These are phyloP conservation scores for Penicillium capsulatum DNA, from an alignment of 2,329 filamentous ascomycete species.

Conservation along the genomic window DNA sequence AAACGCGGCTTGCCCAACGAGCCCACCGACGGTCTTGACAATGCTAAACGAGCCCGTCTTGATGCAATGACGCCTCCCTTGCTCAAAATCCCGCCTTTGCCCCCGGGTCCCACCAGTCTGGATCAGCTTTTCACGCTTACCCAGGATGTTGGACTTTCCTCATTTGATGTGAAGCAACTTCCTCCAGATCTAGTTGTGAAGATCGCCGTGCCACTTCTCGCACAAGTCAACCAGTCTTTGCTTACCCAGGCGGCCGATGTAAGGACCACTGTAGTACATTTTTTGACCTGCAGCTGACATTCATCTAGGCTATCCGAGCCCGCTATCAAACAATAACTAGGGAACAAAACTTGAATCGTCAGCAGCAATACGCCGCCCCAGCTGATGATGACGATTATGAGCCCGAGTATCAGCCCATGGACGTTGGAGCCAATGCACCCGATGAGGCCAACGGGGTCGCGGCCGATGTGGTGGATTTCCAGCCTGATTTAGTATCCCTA, in stretches of 20 bases:
- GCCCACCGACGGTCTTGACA: constrained; percentile 67
- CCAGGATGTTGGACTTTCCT: constrained; percentile 65
- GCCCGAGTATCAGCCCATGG: constrained; percentile 73
- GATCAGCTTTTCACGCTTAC: constrained; percentile 86
- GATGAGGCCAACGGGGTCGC: constrained; percentile 63
- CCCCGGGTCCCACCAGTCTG: constrained; percentile 70
- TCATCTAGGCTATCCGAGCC: constrained; percentile 35
- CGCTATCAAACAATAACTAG: constrained; percentile 37
- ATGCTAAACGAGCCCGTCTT: constrained; percentile 74
- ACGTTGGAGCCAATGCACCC: constrained; percentile 39
- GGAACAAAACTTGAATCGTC: constrained; percentile 34
- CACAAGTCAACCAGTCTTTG: constrained; percentile 63
- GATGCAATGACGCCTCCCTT: constrained; percentile 49
- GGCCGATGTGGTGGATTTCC: constrained; percentile 69
- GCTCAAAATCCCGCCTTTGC: constrained; percentile 63
- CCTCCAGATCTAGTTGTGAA: constrained; percentile 70
- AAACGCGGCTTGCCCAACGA: constrained; percentile 72
- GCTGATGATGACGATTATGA: constrained; percentile 92
- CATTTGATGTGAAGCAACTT: constrained; percentile 78
- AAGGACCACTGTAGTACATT: constrained; percentile 25
- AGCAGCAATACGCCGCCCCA: constrained; percentile 29
- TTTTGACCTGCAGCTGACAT: constrained; percentile 12
- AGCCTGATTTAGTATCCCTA: constrained; percentile 57
- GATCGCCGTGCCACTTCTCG: constrained; percentile 75
- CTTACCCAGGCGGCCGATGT: constrained; percentile 71